These are phyloP conservation scores for Parascedosporium putredinis DNA, from an alignment of 2,329 filamentous ascomycete species.

Conservation along the genomic window DNA sequence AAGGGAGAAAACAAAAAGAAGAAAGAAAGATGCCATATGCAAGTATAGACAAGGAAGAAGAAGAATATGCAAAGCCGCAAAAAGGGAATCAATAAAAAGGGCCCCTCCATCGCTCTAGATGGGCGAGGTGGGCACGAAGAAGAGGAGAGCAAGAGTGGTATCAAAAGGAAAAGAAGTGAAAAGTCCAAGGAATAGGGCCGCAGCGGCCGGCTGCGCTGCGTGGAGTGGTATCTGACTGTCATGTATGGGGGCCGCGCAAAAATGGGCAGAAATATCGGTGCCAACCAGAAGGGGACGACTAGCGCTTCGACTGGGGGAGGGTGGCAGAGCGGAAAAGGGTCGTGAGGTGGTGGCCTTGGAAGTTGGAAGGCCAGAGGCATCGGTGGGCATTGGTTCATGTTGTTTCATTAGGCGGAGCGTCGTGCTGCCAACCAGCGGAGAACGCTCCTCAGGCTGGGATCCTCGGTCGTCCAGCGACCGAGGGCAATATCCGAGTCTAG, in stretches of 20 bases:
- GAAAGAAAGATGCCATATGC: slow-evolving; percentile 2
- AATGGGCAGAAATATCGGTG: not conserved
- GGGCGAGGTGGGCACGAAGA: slow-evolving; percentile 5
- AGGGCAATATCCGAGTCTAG: slow-evolving; percentile 40
- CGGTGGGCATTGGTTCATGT: not conserved
- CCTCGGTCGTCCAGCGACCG: slow-evolving; percentile 53
- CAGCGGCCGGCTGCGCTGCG: not conserved
- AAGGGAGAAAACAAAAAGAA: too few species aligned
- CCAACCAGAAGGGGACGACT: not conserved
- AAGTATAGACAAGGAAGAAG: not conserved
- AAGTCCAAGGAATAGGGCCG: not conserved
- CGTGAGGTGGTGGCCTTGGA: too few species aligned
- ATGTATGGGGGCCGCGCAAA: not conserved
- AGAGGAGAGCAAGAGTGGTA: slow-evolving; percentile 4
- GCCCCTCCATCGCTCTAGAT: too few species aligned
- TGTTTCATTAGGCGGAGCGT: slow-evolving; percentile 12
- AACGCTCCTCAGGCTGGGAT: slow-evolving; percentile 46
- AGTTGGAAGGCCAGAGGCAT: too few species aligned
- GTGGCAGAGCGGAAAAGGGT: not conserved
- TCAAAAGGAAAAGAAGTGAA: slow-evolving; percentile 7
- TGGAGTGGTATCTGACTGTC: not conserved
- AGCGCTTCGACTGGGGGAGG: too few species aligned
- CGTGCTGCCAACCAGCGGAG: slow-evolving; percentile 47
- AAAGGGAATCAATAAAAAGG: too few species aligned
- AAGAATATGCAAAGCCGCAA: not conserved